phyloP scores from a whole-genome alignment of 2,329 filamentous ascomycete genomes.

The Lasiodiplodia theobromae region DNA sequence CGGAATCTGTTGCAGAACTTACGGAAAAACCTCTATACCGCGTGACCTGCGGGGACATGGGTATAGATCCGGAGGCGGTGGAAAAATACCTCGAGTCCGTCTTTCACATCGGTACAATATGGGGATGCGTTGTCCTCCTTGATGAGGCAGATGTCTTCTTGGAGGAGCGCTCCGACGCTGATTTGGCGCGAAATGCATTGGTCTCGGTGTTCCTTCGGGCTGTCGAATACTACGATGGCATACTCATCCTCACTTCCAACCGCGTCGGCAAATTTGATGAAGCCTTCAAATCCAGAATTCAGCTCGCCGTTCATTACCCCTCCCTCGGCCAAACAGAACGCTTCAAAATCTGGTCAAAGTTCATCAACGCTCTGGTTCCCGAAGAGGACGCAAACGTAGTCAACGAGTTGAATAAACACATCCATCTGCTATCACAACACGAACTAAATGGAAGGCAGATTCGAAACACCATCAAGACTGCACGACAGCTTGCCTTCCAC shows the following conservation, averaged over 20 bases:
- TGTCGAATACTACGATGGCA: constrained; percentile 25
- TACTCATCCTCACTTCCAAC: constrained; percentile 27
- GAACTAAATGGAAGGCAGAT: too few species aligned
- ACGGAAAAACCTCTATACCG: constrained; percentile 40
- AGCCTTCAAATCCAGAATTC: constrained; percentile 29
- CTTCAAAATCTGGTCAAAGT: constrained; percentile 28
- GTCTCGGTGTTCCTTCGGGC: not conserved
- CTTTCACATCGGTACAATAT: not conserved
- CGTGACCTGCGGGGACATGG: constrained; percentile 32
- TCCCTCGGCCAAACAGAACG: constrained; percentile 6
- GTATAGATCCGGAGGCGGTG: not conserved
- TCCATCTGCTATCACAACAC: too few species aligned
- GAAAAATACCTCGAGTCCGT: not conserved
- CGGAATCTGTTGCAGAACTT: constrained; percentile 42
- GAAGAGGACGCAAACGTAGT: too few species aligned
- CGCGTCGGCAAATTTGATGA: constrained; percentile 7
- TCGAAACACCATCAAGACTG: too few species aligned
- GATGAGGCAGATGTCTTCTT: constrained; percentile 28
- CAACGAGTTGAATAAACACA: too few species aligned
- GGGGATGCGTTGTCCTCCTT: not conserved
- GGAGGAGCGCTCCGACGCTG: not conserved
- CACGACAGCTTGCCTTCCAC: too few species aligned
- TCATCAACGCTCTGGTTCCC: not conserved
- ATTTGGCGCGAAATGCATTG: not conserved
- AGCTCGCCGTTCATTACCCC: constrained; percentile 31